Base-by-base conservation (phyloP, 108 stramenopile species). In the Skeletonema grethae region DNA sequence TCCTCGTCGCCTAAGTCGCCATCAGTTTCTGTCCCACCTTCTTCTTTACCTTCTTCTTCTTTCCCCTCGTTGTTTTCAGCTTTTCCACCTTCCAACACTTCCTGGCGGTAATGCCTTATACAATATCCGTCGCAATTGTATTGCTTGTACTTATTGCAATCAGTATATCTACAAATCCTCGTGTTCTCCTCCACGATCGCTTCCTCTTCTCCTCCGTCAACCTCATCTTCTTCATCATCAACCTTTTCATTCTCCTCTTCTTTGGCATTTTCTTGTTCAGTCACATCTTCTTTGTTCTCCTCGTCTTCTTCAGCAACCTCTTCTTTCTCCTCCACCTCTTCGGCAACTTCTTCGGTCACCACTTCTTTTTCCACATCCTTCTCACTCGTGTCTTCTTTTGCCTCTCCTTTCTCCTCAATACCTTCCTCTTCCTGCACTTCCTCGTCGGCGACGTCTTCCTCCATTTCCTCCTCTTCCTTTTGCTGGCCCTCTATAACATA, bases 1-100 rank as follows among this genome's bases (percentile, higher is more conserved):
- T 86, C 83, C 7, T 90, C 83, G 63, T 86, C 86, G 2, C 73
- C 70, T 25, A 81, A 79, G 28, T 71, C 84, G 39, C 79, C 83
- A 8, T 70, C 74, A 18, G 58, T 63, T n/a, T 83, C 74, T 20
- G 64, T 41, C 28, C 45, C 61, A 10, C 57, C 67, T 48, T 43
- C 18, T 12, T 67, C 35, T 9, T 29, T 15, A 13, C 16, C 32
- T 68, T 43, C 63, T 58, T 18, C 65, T 73, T 43, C n/a, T n/a
- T n/a, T n/a, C n/a, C n/a, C n/a, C n/a, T n/a, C n/a, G n/a, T n/a
- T n/a, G n/a, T n/a, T 62, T 57, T 18, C 65, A 18, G 5, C 50
- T 28, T 15, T 41, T 36, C 53, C 62, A 12, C 62, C 69, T 6
- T 35, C 70, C 41, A 38, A 12, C 8, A 58, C 69, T 4, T 20